Evolutionary conservation across 2,329 filamentous ascomycete species (phyloP).

Genomic region (Paraphoma chrysanthemicola): DNA sequence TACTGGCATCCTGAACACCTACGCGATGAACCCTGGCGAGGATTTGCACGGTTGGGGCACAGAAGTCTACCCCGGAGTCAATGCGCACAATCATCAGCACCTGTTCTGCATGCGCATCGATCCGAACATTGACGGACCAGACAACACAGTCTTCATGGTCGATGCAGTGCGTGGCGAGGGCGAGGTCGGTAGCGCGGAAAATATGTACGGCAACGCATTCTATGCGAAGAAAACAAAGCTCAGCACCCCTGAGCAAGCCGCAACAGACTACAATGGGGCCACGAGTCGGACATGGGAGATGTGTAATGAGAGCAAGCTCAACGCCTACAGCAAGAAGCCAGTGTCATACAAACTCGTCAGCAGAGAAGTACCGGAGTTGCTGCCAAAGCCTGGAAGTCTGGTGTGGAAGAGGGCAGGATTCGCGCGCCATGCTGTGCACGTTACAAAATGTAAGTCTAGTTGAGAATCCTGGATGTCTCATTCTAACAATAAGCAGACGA

Average conservation of each 20-base stretch:
- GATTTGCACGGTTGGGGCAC: conserved; percentile 89
- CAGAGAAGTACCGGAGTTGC: conserved; percentile 77
- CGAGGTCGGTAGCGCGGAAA: conserved; percentile 80
- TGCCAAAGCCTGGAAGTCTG: conserved; percentile 81
- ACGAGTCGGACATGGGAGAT: conserved; percentile 91
- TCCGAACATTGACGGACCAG: conserved; percentile 82
- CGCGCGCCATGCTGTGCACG: conserved; percentile 83
- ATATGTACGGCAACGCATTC: conserved; percentile 90
- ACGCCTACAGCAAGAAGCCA: conserved; percentile 85
- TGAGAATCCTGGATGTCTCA: not conserved
- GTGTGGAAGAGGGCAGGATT: conserved; percentile 93
- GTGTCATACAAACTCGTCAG: conserved; percentile 89
- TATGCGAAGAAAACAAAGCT: conserved; percentile 84
- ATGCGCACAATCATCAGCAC: conserved; percentile 96
- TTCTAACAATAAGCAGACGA: conserved; percentile 61
- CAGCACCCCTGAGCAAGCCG: conserved; percentile 70
- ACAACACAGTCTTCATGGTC: conserved; percentile 85
- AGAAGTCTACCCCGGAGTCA: conserved; percentile 88
- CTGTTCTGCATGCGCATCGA: conserved; percentile 91
- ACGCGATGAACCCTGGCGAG: conserved; percentile 79
- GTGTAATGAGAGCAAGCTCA: conserved; percentile 80
- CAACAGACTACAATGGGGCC: conserved; percentile 80
- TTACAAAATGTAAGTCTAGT: conserved; percentile 77
- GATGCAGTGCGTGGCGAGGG: conserved; percentile 76
- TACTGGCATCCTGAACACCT: conserved; percentile 92